Base-by-base conservation (phyloP, 192 early-diverging fungal species). In the Entomortierella chlamydospora region DNA sequence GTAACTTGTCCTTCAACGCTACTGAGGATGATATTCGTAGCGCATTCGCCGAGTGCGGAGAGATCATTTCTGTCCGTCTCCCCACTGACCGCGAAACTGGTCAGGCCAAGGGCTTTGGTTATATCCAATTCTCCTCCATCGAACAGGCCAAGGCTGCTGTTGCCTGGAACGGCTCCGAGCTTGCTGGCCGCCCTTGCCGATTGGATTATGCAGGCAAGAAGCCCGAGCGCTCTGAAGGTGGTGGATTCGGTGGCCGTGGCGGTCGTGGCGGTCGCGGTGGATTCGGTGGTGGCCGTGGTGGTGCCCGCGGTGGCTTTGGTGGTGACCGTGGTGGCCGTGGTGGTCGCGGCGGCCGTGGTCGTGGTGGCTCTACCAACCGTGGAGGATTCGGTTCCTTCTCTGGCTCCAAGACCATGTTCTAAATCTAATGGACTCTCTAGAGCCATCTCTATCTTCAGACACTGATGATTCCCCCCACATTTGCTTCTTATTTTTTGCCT, bases 101-200 rank as follows among this genome's bases (percentile, higher is more conserved):
- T 45, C 81, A 87, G 59, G 82, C 87, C 60, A 94, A 92, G 83
- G 95, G 94, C 11, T 95, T 95, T 79, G 97, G 94, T 72, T 98
- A 97, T 84, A 89, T 98, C 29, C 91, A 97, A 73, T 99, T 96
- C 73, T 83, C 84, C 22, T 62, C 86, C 62, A 82, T 84, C 33
- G 92, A 87, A 39, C 83, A 84, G 34, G 94, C 92, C 67, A 85
- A 94, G 73, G 94, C 94, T 39, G 86, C 93, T 28, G 85, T 90
- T 82, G 86, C 90, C 62, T 87, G 93, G 87, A 94, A 97, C 79
- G 92, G 91, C 61, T 64, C 81, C 9, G 90, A 94, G 31, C 83
- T 97, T 23, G 87, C 88, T 31, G 95, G 95, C 56, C 94, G 97
- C 77, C 85, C 81, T 62, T 83, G 97, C 71, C 92, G 96, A 62